Percentiles rank a stretch among this genome's conserved stretches.
Conservation (phyloP, 140 eudicot genomes). For the Oenanthe javanica region DNA sequence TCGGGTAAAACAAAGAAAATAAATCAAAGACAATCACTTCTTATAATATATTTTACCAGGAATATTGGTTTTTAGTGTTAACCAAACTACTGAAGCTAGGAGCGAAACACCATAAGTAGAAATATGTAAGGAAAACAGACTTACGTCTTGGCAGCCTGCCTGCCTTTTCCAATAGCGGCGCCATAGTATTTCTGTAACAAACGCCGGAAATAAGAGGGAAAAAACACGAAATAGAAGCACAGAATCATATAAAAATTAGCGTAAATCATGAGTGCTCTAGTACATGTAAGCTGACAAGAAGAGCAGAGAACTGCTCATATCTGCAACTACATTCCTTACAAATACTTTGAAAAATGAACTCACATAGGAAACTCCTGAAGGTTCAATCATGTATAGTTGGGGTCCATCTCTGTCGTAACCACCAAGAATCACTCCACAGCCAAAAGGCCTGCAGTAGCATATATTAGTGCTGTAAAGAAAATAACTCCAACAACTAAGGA, state of each 20-base stretch:
- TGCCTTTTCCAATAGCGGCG: conserved; percentile 95
- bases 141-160: conserved; percentile 99
- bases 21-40: neutral
- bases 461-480: neutral
- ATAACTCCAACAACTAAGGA: too few relatives aligned
- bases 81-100: neutral
- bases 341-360: conserved; percentile 25
- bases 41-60: neutral
- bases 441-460: conserved; percentile 76
- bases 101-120: neutral
- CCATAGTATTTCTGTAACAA: conserved; percentile 82
- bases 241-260: neutral
- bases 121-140: conserved; percentile 11
- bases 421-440: conserved; percentile 90
- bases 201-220: neutral
- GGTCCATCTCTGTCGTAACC: conserved; percentile 99
- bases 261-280: neutral
- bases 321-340: neutral
- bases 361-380: conserved; percentile 94
- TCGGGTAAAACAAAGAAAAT: neutral
- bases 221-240: conserved; percentile 1
- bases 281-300: neutral
- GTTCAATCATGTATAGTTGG: conserved; percentile 92
- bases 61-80: neutral
- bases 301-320: neutral